These are phyloP conservation scores for Cercospora canescens DNA, from an alignment of 2,329 filamentous ascomycete species.

Conservation along the genomic window DNA sequence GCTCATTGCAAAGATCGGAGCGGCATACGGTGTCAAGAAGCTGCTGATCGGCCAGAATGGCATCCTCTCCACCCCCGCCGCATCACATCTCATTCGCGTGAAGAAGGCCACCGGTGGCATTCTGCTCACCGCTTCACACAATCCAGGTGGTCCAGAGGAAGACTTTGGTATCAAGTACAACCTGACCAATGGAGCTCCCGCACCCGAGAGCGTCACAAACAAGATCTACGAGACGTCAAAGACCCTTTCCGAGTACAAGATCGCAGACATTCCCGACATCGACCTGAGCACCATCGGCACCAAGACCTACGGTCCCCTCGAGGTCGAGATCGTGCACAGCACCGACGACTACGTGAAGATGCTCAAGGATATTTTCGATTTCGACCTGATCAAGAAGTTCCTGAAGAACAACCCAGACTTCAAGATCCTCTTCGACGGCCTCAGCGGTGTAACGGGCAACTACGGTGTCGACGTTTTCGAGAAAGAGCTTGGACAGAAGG, in stretches of 20 bases:
- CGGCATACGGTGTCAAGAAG: constrained; percentile 98
- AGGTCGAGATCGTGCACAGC: constrained; percentile 95
- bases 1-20: constrained; percentile 94
- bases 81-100: constrained; percentile 93
- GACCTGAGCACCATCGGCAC: constrained; percentile 82
- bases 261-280: constrained; percentile 80
- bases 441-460: constrained; percentile 91
- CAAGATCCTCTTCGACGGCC: constrained; percentile 93
- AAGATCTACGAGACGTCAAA: constrained; percentile 95
- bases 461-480: constrained; percentile 96
- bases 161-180: constrained; percentile 99
- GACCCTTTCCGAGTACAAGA: constrained; percentile 87
- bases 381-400: constrained; percentile 92
- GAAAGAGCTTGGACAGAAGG: constrained; percentile 81
- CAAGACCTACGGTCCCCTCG: constrained; percentile 78
- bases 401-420: constrained; percentile 84
- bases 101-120: constrained; percentile 95
- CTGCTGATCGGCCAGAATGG: constrained; percentile 93
- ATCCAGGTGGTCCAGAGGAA: constrained; percentile 93
- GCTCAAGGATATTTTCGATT: constrained; percentile 99
- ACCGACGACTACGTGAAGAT: constrained; percentile 88
- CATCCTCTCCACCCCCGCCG: constrained; percentile 94
- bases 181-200: constrained; percentile 90
- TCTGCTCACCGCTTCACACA: constrained; percentile 94
- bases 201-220: constrained; percentile 94